Conservation (phyloP, 768 basidiomycete genomes). For the Tephrocybe sp. region DNA sequence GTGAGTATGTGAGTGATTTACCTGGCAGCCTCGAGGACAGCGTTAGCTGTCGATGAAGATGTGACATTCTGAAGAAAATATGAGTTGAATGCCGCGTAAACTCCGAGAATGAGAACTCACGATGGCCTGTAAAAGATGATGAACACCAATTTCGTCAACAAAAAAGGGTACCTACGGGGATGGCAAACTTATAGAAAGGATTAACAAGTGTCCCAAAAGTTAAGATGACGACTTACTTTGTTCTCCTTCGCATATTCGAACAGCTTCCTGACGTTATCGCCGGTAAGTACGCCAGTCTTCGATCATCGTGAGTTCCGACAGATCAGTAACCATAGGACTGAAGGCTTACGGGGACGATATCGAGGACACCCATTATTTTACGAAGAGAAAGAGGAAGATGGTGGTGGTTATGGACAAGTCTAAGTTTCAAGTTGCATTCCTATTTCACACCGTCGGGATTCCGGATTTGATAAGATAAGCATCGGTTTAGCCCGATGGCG, state of each 20-base stretch:
- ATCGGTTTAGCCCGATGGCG: neutral
- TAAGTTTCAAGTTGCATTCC: constrained; percentile 2
- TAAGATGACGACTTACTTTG: constrained; percentile 53
- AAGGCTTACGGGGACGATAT: constrained; percentile 75
- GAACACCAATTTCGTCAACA: constrained; percentile 6
- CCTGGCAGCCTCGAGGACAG: constrained; percentile 95
- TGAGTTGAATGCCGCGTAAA: constrained; percentile 11
- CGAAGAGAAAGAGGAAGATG: constrained; percentile 1
- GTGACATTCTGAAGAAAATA: constrained; percentile 79
- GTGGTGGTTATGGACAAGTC: constrained; percentile 9
- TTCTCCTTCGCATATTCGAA: constrained; percentile 92
- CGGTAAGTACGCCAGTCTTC: constrained; percentile 93
- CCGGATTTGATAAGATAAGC: neutral
- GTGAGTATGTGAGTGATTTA: constrained; percentile 26
- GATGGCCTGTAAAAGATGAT: constrained; percentile 55
- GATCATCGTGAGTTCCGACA: constrained; percentile 7
- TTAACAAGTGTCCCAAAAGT: constrained; percentile 2
- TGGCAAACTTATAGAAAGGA: constrained; percentile 61
- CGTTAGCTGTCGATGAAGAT: constrained; percentile 93
- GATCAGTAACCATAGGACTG: constrained; percentile 1
- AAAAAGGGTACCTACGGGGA: constrained; percentile 62
- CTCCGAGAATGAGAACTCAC: constrained; percentile 45
- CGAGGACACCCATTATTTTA: constrained; percentile 72
- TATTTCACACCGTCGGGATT: neutral
- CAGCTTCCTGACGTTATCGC: constrained; percentile 91